Base-by-base conservation (phyloP, 2,329 filamentous ascomycete genomes). In the Fusarium sp. region DNA sequence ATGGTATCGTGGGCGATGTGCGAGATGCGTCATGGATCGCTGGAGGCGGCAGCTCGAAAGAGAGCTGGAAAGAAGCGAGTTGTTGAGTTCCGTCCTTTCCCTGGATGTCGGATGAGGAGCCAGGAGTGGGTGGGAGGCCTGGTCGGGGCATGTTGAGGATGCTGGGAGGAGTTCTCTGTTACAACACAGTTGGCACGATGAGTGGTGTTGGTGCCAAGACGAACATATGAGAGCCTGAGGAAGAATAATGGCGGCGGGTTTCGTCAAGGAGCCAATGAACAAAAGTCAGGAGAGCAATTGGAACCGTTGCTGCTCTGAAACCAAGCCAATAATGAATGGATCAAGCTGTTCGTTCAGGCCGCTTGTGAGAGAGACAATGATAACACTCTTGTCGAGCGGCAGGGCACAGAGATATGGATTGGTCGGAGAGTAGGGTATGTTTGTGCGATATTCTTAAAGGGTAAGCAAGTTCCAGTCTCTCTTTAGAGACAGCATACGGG, bases 101-200 rank as follows among this genome's bases (percentile, higher is more conserved):
- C 60, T 89, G 88, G 78, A 96, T 92, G 77, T 96, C 93, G 53
- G 91, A 91, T 34, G 92, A 95, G 14, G 92, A 92, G 55, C 89
- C 90, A 43, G 93, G 94, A 51, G 93, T 97, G 45, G 91, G 92
- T 46, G 91, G 93, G 42, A 79, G 71, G 10, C 66, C 68, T 32
- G 78, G 77, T 51, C 73, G 77, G 69, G 79, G 78, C 79, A 80
- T 80, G 57, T 63, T 72, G 65, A 53, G 50, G 65, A 55, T 64
- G 57, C 44, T 57, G 55, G 52, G 32, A 12, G 20, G 24, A 32
- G 32, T 34, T 16, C 42, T 54, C 4, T 53, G 22, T 45, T n/a
- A 32, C 25, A 42, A 15, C 29, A 34, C 27, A 50, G 16, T 30
- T 20, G 22, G 29, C 8, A 29, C 25, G 14, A 25, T 11, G 20